Conservation (phyloP, 2,329 filamentous ascomycete genomes). For the Aspergillus floridensis region DNA sequence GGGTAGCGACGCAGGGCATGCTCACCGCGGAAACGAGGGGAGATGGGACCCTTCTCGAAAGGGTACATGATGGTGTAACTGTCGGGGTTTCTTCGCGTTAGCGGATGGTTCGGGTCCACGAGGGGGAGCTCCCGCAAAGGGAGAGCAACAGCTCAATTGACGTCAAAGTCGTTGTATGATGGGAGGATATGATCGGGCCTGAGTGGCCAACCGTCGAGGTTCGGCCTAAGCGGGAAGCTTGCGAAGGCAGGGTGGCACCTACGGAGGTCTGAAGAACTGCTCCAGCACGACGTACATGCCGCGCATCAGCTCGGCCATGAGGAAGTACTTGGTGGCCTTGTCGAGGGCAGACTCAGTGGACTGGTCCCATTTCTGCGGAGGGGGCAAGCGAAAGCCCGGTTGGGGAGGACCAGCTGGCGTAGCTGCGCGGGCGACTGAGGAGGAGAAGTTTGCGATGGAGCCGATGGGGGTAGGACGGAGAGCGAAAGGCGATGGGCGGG, state of each 20-base stretch:
- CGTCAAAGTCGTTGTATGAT: background rate
- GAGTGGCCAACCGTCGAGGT: background rate
- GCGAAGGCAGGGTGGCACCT: slow-evolving; percentile 49
- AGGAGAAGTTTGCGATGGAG: slow-evolving; percentile 61
- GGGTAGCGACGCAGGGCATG: slow-evolving; percentile 95
- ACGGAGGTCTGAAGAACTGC: slow-evolving; percentile 98
- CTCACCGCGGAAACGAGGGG: slow-evolving; percentile 95
- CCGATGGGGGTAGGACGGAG: slow-evolving; percentile 36
- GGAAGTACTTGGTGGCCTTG: slow-evolving; percentile 87
- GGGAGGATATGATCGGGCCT: background rate
- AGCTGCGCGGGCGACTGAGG: slow-evolving; percentile 59
- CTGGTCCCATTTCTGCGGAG: slow-evolving; percentile 75
- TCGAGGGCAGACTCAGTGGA: slow-evolving; percentile 74
- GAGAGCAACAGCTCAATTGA: background rate
- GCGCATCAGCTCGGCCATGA: slow-evolving; percentile 90
- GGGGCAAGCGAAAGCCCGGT: slow-evolving; percentile 73
- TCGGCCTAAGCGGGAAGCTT: background rate
- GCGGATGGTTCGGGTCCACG: background rate
- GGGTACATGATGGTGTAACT: slow-evolving; percentile 99
- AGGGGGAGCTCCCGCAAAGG: background rate
- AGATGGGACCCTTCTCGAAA: slow-evolving; percentile 98
- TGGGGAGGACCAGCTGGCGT: slow-evolving; percentile 76
- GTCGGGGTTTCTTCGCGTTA: slow-evolving; percentile 7
- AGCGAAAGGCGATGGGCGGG: slow-evolving; percentile 31
- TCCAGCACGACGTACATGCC: slow-evolving; percentile 98